A percentile compares a stretch with the other conserved stretches of the same genome.
These are phyloP conservation scores for Monosporascus sp. DNA, from an alignment of 2,329 filamentous ascomycete genomes.

Conservation along the genomic window DNA sequence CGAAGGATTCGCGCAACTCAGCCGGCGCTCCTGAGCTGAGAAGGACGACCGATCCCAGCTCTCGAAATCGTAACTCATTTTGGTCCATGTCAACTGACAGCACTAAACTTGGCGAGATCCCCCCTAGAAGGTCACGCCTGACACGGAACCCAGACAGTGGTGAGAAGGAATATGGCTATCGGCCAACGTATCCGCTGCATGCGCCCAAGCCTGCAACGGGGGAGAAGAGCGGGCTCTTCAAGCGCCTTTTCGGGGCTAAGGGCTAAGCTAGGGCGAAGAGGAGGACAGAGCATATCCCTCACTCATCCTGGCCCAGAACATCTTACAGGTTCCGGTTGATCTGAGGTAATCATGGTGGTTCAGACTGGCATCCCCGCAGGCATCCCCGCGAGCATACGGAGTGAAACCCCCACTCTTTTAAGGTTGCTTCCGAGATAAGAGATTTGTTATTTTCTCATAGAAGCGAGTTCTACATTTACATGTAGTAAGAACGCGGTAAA, in stretches of 20 bases:
- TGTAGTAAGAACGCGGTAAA: no score
- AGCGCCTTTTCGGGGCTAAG: background rate
- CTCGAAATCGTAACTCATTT: slow-evolving; percentile 19
- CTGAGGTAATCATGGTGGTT: no score
- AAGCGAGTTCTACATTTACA: no score
- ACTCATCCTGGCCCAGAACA: no score
- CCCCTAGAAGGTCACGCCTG: slow-evolving; percentile 2
- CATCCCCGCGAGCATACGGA: no score
- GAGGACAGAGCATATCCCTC: no score
- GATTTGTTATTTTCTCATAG: no score
- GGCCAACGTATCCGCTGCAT: slow-evolving; percentile 5
- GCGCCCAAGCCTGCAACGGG: background rate
- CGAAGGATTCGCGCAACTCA: background rate
- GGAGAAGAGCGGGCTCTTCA: background rate
- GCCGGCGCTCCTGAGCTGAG: background rate
- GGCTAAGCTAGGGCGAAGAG: background rate
- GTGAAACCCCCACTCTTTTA: no score
- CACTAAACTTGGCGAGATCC: slow-evolving; percentile 41
- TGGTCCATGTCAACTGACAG: slow-evolving; percentile 37
- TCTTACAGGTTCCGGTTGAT: no score
- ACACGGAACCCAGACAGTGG: background rate
- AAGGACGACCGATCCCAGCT: background rate
- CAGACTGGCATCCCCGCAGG: no score
- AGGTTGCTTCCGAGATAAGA: no score
- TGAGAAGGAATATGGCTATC: background rate